Evolutionary conservation across 2,329 filamentous ascomycete species (phyloP).

Genomic region (Zymoseptoria brevis): DNA sequence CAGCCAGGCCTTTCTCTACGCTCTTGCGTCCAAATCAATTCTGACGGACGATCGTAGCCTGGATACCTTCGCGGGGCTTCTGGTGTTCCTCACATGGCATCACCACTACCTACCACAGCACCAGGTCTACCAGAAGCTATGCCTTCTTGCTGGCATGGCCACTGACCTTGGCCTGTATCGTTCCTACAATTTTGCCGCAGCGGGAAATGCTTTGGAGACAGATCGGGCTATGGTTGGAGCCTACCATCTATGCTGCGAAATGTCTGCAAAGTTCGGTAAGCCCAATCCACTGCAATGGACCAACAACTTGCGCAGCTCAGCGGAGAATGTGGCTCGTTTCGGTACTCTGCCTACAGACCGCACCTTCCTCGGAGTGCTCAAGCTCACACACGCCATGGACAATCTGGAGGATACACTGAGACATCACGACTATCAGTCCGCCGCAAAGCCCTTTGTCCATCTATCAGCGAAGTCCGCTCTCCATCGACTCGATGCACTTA

Average conservation of each 20-base stretch:
- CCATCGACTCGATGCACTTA: slow-evolving; percentile 18
- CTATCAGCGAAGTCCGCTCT: slow-evolving; percentile 12
- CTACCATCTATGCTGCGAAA: slow-evolving; percentile 20
- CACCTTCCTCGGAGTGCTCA: slow-evolving; percentile 9
- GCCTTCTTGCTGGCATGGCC: slow-evolving; percentile 21
- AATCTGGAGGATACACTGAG: slow-evolving; percentile 16
- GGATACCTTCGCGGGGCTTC: slow-evolving; percentile 21
- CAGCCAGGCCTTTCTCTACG: slow-evolving; percentile 19
- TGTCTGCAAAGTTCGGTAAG: slow-evolving; percentile 18
- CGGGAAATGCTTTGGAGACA: slow-evolving; percentile 12
- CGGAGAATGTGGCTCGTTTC: slow-evolving; percentile 8
- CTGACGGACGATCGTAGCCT: slow-evolving; percentile 19
- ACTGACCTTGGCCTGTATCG: slow-evolving; percentile 22
- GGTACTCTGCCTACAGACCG: slow-evolving; percentile 13
- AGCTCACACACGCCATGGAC: slow-evolving; percentile 15
- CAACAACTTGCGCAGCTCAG: slow-evolving; percentile 14
- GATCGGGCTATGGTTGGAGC: slow-evolving; percentile 22
- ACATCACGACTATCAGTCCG: slow-evolving; percentile 1
- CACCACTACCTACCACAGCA: slow-evolving; percentile 21
- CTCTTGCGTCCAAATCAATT: slow-evolving; percentile 19
- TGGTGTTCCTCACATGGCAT: slow-evolving; percentile 22
- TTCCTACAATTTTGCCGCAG: slow-evolving; percentile 5
- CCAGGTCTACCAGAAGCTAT: slow-evolving; percentile 20
- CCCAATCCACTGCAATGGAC: slow-evolving; percentile 23
- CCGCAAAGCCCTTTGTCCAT: slow-evolving; percentile 9